These are phyloP conservation scores for Cicer cuneatum DNA, from an alignment of 306 rosid species.

Conservation along the genomic window DNA sequence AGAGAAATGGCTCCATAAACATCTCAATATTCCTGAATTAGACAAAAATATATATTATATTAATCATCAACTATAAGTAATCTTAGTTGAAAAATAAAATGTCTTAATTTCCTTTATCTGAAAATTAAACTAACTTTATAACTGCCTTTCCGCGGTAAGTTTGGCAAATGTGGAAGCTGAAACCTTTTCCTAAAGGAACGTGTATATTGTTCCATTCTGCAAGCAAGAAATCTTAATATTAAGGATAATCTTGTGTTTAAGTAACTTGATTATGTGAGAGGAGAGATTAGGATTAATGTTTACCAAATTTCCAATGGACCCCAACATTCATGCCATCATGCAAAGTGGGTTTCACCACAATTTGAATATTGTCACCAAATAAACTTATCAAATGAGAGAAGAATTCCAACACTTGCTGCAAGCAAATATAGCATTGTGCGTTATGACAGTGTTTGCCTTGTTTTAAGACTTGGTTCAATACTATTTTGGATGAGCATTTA, in stretches of 20 bases:
- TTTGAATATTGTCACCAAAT: constrained; percentile 51
- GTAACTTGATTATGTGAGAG: constrained; percentile 9
- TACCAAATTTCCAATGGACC: constrained; percentile 76
- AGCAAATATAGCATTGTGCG: constrained; percentile 11
- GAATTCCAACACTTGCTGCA: constrained; percentile 70
- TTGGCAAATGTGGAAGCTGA: constrained; percentile 63
- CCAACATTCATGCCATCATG: constrained; percentile 69
- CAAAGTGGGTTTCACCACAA: constrained; percentile 59
- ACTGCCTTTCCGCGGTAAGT: constrained; percentile 62
- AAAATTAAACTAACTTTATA: constrained; percentile 59
- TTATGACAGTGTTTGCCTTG: no score
- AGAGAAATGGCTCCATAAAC: constrained; percentile 63
- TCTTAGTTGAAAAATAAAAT: background rate
- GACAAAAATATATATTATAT: no score
- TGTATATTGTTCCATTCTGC: constrained; percentile 62
- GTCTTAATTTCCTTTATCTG: background rate
- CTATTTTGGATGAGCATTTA: no score
- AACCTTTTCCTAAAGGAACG: constrained; percentile 61
- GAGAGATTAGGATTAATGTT: background rate
- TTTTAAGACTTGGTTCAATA: no score
- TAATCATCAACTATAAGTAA: background rate
- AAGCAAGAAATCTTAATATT: constrained; percentile 9
- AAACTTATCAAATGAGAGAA: constrained; percentile 47
- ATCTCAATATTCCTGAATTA: constrained; percentile 65
- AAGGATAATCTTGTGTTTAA: constrained; percentile 13